phyloP scores from a whole-genome alignment of 345 rosid species.

The Pistacia integerrima region DNA sequence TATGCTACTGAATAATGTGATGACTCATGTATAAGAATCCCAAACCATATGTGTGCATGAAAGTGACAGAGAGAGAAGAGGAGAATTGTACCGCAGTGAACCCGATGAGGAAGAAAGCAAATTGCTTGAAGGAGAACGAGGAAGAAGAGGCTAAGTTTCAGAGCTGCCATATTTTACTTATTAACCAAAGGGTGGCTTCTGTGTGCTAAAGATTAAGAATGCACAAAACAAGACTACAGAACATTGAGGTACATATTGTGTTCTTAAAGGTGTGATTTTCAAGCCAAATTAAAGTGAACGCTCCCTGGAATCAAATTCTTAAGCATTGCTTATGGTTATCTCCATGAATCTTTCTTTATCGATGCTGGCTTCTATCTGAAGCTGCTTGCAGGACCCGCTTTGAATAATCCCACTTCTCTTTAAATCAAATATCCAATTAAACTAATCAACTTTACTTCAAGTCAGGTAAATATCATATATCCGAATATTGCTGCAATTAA shows the following conservation, averaged over 20 bases:
- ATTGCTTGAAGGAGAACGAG: constrained; percentile 28
- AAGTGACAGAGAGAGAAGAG: neutral
- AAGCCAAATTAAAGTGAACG: neutral
- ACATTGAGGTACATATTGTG: too few relatives aligned
- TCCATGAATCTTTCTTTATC: neutral
- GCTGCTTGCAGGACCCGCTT: neutral
- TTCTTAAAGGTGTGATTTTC: neutral
- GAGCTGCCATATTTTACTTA: constrained; percentile 28
- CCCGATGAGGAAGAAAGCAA: constrained; percentile 33
- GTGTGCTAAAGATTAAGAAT: neutral
- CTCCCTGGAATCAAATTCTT: neutral
- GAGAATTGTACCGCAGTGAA: constrained; percentile 21
- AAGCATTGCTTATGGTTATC: neutral
- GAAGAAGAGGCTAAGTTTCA: constrained; percentile 15
- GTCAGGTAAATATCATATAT: too few relatives aligned
- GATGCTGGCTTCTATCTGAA: neutral
- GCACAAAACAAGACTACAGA: neutral
- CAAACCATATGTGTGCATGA: too few relatives aligned
- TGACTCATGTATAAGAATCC: too few relatives aligned
- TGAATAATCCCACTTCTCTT: neutral
- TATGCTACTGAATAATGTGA: too few relatives aligned
- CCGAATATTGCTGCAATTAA: too few relatives aligned
- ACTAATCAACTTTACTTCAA: too few relatives aligned
- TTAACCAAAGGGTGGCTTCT: neutral
- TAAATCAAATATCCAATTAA: too few relatives aligned